Evolutionary conservation across 176 grass and related monocot genomes (phyloP).

Genomic region (Avena atlantica): DNA sequence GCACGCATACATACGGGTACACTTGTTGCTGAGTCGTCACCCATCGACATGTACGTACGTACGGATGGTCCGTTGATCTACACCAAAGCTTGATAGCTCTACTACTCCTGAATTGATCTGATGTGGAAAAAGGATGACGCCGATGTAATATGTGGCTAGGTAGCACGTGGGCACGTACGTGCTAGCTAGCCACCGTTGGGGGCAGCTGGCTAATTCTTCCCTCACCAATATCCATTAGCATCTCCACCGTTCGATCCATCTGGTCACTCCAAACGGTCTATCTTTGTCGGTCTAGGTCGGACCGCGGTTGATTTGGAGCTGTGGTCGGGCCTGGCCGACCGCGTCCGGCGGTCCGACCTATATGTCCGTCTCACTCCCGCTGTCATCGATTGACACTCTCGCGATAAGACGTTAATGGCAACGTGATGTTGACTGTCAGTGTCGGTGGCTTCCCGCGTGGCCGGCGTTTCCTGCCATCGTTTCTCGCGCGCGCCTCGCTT

Average conservation of each 20-base stretch:
- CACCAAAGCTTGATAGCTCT: background rate
- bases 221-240: background rate
- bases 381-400: too few relatives aligned
- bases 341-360: too few relatives aligned
- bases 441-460: too few relatives aligned
- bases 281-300: too few relatives aligned
- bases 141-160: slow-evolving; percentile 3
- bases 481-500: too few relatives aligned
- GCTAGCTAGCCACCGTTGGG: background rate
- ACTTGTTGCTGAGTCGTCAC: background rate
- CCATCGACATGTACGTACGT: background rate
- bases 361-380: too few relatives aligned
- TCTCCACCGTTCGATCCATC: background rate
- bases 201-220: background rate
- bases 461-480: too few relatives aligned
- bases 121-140: background rate
- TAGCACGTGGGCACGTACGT: slow-evolving; percentile 27
- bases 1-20: background rate
- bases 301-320: too few relatives aligned
- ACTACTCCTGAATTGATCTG: background rate
- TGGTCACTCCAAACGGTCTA: too few relatives aligned
- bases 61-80: background rate
- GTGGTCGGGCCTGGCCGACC: too few relatives aligned
- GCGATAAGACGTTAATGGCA: too few relatives aligned
- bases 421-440: too few relatives aligned